Evolutionary conservation across 2,329 filamentous ascomycete species (phyloP), one percentile per base, ranked within the genome.

Genomic region (Verticillium dahliae): DNA sequence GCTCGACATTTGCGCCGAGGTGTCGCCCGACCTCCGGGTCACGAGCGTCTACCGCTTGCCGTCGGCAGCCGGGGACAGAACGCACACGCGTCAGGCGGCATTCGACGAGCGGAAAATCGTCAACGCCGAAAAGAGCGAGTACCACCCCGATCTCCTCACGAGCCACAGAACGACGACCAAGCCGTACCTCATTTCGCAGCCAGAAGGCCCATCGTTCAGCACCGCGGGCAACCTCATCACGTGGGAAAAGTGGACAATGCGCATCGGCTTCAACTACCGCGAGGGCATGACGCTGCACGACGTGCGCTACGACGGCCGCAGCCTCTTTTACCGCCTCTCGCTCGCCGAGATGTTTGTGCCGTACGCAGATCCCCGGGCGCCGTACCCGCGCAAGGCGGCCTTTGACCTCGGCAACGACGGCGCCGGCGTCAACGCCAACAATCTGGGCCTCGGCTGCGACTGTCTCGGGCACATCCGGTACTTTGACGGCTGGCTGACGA

Each of bases 361-460:
- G 0, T 91, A 90, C 62, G 86, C 80, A 0, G 87, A 90, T 65
- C 85, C 84, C 1, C 80, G 87, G 6, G 73, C 78, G 1, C 87
- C 87, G 0, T 90, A 85, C 69, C 85, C 86, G 18, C 80, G 86
- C 27, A 90, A 90, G 69, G 83, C 85, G 15, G 88, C 88, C 0
- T 90, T 91, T 65, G 88, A 91, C 66, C 83, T 90, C 62, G 88
- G 88, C 1, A 86, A 90, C 61, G 85, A 83, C 33, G 87, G 87
- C 11, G 82, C 84, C 4, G 88, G 87, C 1, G 79, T 85, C 64
- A 85, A 80, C 58, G 85, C 86, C 22, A 90, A 90, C 71, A 89
- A 89, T 62, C 78, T 91, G 1, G 75, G 77, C 1, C 78, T 90
- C 1, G 87, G 88, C 7, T 90, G 88, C 62, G 88, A 90, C 68